Percentiles rank a stretch among this genome's conserved stretches.
Evolutionary conservation across 2,329 filamentous ascomycete species (phyloP).

Genomic region (Fusarium transvaalense): DNA sequence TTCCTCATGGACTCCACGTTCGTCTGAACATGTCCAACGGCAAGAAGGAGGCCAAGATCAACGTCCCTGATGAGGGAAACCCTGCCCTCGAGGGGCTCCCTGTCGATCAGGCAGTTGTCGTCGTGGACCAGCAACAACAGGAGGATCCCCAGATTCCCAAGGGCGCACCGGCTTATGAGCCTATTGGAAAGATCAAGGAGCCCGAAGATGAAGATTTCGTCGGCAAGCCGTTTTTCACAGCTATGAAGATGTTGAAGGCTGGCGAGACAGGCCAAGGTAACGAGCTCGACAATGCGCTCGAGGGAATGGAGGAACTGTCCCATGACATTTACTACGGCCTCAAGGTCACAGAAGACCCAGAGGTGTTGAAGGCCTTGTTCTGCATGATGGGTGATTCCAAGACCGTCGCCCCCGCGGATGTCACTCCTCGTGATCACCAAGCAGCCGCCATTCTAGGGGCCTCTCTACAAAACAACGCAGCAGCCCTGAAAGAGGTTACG

Average conservation of each 20-base stretch:
- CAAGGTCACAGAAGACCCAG: constrained; percentile 69
- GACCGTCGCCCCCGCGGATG: constrained; percentile 42
- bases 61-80: constrained; percentile 67
- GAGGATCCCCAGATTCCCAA: constrained; percentile 56
- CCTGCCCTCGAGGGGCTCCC: constrained; percentile 63
- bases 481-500: constrained; percentile 66
- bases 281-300: constrained; percentile 64
- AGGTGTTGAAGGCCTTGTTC: constrained; percentile 66
- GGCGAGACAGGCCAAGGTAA: constrained; percentile 51
- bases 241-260: constrained; percentile 64
- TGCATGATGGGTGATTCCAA: constrained; percentile 62
- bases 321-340: constrained; percentile 79
- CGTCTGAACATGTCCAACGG: constrained; percentile 74
- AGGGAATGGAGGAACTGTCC: constrained; percentile 71
- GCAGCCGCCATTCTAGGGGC: constrained; percentile 70
- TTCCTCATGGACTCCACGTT: constrained; percentile 75
- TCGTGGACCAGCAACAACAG: constrained; percentile 63
- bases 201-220: constrained; percentile 54
- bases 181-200: constrained; percentile 68
- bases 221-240: constrained; percentile 54
- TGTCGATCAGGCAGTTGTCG: constrained; percentile 65
- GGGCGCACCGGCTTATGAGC: constrained; percentile 68
- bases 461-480: constrained; percentile 74
- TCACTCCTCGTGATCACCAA: constrained; percentile 60
- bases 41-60: constrained; percentile 73